Conservation (phyloP, 306 rosid species). For the Inga leiocalycina region DNA sequence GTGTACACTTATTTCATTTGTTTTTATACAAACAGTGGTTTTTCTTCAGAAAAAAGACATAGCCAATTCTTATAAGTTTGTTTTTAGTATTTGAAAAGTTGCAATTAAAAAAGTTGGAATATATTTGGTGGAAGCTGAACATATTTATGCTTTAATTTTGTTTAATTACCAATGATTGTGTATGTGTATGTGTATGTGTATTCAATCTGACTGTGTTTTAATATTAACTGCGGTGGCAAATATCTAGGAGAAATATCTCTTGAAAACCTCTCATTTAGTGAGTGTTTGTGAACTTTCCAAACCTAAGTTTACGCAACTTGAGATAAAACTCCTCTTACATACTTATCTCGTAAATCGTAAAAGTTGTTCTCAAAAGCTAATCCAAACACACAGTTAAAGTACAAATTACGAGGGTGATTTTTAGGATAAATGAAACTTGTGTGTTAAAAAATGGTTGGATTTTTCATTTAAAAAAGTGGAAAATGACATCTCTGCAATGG, state of each 20-base stretch:
- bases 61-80: background rate
- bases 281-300: no score
- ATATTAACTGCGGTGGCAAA: background rate
- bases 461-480: background rate
- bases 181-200: background rate
- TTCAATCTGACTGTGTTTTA: background rate
- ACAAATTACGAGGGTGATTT: background rate
- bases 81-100: background rate
- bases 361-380: no score
- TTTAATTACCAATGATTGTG: background rate
- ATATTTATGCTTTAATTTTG: background rate
- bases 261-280: background rate
- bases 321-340: no score
- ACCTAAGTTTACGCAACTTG: no score
- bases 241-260: background rate
- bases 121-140: background rate
- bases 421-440: background rate
- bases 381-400: background rate
- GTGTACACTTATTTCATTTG: background rate
- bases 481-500: background rate
- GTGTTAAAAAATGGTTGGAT: background rate
- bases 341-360: no score
- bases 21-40: background rate
- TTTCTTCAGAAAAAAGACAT: background rate
- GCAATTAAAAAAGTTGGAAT: background rate